Evolutionary conservation across 306 rosid genomes (phyloP).

Genomic region (Vachellia collinsii): DNA sequence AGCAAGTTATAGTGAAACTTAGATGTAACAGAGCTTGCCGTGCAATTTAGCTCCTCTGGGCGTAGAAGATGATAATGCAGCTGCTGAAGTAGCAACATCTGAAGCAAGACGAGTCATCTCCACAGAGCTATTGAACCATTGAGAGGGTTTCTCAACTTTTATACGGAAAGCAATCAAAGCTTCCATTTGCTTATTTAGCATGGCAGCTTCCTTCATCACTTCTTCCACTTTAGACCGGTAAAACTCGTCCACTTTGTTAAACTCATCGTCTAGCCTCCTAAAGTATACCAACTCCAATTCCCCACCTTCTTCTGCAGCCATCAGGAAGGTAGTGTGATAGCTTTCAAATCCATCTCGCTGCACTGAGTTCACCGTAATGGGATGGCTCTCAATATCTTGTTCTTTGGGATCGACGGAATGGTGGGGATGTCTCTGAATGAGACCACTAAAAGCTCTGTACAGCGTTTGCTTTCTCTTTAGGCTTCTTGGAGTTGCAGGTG

Average conservation of each 20-base stretch:
- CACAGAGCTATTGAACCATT: constrained; percentile 39
- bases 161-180: constrained; percentile 70
- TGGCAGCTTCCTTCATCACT: constrained; percentile 60
- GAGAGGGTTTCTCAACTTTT: constrained; percentile 62
- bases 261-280: constrained; percentile 56
- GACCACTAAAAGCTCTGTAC: constrained; percentile 75
- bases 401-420: constrained; percentile 27
- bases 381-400: constrained; percentile 60
- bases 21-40: constrained; percentile 30
- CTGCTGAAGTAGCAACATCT: constrained; percentile 51
- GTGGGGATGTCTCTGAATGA: constrained; percentile 40
- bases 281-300: constrained; percentile 62
- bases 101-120: constrained; percentile 68
- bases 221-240: constrained; percentile 59
- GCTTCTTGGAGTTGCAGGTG: constrained; percentile 30
- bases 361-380: constrained; percentile 55
- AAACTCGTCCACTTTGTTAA: constrained; percentile 66
- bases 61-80: constrained; percentile 56
- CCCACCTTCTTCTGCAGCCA: constrained; percentile 64
- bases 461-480: constrained; percentile 57
- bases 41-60: constrained; percentile 43
- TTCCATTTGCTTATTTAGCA: constrained; percentile 67
- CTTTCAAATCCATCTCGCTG: constrained; percentile 36
- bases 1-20: not conserved
- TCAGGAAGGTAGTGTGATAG: constrained; percentile 55